These are phyloP conservation scores for Nasturtium officinale DNA, from an alignment of 345 rosid species.

Conservation along the genomic window DNA sequence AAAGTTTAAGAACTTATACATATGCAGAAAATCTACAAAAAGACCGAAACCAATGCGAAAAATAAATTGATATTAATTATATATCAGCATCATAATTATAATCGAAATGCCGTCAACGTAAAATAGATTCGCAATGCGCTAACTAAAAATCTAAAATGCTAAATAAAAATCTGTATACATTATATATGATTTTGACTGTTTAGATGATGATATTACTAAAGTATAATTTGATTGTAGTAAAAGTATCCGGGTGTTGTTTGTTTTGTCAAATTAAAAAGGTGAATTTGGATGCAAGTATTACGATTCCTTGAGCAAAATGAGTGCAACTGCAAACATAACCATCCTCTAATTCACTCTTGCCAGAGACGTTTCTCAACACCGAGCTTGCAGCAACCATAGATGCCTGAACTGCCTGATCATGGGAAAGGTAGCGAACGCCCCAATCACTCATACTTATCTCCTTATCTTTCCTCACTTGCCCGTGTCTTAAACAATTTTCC, in stretches of 20 bases:
- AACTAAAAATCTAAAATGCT: too few relatives aligned
- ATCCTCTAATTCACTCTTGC: neutral
- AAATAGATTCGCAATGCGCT: too few relatives aligned
- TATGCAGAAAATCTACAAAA: neutral
- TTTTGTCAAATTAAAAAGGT: too few relatives aligned
- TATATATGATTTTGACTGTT: too few relatives aligned
- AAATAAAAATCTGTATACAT: too few relatives aligned
- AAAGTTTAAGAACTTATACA: neutral
- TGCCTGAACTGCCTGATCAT: neutral
- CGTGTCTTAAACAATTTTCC: neutral
- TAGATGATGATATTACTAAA: too few relatives aligned
- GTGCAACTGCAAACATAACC: neutral
- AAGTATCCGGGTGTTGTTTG: too few relatives aligned
- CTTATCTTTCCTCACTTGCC: neutral
- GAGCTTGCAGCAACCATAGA: slow-evolving; percentile 9
- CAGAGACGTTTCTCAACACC: neutral
- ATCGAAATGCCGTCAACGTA: too few relatives aligned
- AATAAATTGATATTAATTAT: neutral
- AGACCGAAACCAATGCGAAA: neutral
- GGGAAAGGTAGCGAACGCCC: neutral
- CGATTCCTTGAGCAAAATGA: neutral
- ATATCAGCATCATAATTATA: neutral
- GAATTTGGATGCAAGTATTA: neutral
- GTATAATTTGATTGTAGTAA: too few relatives aligned
- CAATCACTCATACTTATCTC: slow-evolving; percentile 11